These are phyloP conservation scores for Colletotrichum sp. DNA, from an alignment of 2,329 filamentous ascomycete genomes.

Conservation along the genomic window DNA sequence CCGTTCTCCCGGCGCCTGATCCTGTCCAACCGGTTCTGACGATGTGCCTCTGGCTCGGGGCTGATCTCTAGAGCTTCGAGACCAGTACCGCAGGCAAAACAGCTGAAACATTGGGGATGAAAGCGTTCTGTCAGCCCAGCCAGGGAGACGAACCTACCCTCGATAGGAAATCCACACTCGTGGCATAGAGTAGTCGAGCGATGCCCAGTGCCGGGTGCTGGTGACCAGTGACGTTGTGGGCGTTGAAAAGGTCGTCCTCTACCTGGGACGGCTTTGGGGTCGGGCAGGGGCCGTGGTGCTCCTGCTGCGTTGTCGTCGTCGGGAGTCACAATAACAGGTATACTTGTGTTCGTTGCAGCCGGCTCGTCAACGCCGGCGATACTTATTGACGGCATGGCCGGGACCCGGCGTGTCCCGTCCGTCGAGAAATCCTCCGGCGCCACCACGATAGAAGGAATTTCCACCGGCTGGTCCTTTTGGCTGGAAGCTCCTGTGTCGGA, in stretches of 20 bases:
- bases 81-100: slow-evolving; percentile 83
- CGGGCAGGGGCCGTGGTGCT: slow-evolving; percentile 50
- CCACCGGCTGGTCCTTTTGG: slow-evolving; percentile 48
- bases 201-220: slow-evolving; percentile 43
- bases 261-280: slow-evolving; percentile 37
- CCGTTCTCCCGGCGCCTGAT: slow-evolving; percentile 66
- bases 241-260: slow-evolving; percentile 40
- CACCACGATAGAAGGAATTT: slow-evolving; percentile 61
- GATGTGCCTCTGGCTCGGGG: slow-evolving; percentile 80
- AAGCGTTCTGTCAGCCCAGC: slow-evolving; percentile 77
- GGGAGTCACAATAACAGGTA: slow-evolving; percentile 50
- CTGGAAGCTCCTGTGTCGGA: slow-evolving; percentile 31
- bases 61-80: slow-evolving; percentile 97
- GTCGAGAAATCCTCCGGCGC: slow-evolving; percentile 47
- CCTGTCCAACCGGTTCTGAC: slow-evolving; percentile 74
- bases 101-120: slow-evolving; percentile 92
- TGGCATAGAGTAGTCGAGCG: slow-evolving; percentile 66
- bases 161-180: slow-evolving; percentile 82
- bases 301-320: slow-evolving; percentile 32
- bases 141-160: slow-evolving; percentile 87
- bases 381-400: slow-evolving; percentile 48
- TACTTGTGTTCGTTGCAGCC: neutral
- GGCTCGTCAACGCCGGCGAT: slow-evolving; percentile 36
- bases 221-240: slow-evolving; percentile 63
- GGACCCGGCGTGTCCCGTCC: slow-evolving; percentile 29